phyloP scores from a whole-genome alignment of 331 rosid species.

The Acacia concinna region DNA sequence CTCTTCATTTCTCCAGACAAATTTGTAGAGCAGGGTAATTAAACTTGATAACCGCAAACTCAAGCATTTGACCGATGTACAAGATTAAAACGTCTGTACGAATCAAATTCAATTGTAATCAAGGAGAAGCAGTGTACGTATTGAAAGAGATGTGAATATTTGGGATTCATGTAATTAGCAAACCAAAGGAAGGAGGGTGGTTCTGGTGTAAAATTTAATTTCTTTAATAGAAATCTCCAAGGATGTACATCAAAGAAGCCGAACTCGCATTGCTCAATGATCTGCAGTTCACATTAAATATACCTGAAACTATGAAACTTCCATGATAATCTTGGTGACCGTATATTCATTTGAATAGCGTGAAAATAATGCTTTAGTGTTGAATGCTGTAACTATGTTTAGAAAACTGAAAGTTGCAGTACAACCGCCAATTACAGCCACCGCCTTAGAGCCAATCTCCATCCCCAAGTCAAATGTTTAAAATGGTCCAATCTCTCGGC shows the following conservation, averaged over 20 bases:
- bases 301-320: neutral
- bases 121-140: no score
- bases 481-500: conserved; percentile 6
- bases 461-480: neutral
- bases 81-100: no score
- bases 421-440: conserved; percentile 13
- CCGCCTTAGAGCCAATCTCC: neutral
- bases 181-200: no score
- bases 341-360: neutral
- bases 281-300: neutral
- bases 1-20: neutral
- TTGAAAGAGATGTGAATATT: no score
- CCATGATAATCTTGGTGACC: neutral
- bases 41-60: neutral
- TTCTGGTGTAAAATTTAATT: no score
- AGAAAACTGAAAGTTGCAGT: conserved; percentile 3
- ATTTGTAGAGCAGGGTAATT: neutral
- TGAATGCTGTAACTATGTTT: conserved; percentile 2
- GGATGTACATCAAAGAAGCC: neutral
- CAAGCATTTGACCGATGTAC: no score
- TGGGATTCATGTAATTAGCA: no score
- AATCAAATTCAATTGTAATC: no score
- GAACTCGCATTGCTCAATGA: neutral
- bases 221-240: neutral
- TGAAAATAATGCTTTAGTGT: conserved; percentile 12